These are phyloP conservation scores for Thraustochytrium sp. DNA, from an alignment of 352 stramenopile species.

Conservation along the genomic window DNA sequence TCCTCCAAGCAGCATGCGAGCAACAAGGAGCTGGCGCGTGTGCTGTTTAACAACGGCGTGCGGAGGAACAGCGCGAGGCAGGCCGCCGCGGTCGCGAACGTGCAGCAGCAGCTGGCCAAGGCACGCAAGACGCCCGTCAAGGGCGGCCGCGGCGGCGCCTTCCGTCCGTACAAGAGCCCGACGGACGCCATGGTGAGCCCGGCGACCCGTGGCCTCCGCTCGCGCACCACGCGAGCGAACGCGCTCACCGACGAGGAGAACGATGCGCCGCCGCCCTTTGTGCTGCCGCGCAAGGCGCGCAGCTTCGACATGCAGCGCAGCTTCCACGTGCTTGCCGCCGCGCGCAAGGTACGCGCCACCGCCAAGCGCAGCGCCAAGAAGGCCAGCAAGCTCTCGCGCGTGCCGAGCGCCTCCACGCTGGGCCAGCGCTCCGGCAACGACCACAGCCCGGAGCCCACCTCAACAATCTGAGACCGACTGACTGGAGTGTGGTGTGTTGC, in stretches of 20 bases:
- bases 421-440: not conserved
- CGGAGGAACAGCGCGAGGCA: not conserved
- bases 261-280: not conserved
- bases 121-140: not conserved
- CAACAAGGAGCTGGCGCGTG: not conserved
- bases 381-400: not conserved
- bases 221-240: not conserved
- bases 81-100: not conserved
- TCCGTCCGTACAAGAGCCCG: constrained; percentile 3
- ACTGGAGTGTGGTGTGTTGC: not conserved
- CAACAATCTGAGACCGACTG: not conserved
- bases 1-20: not conserved
- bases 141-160: not conserved
- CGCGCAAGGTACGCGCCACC: not conserved
- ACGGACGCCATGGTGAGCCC: constrained; percentile 12
- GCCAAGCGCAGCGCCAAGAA: not conserved
- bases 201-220: not conserved
- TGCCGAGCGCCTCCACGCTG: not conserved
- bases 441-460: not conserved
- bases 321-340: not conserved
- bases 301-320: constrained; percentile 1
- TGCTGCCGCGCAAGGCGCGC: not conserved
- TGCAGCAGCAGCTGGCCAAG: not conserved
- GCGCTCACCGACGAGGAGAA: not conserved
- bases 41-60: not conserved